Evolutionary conservation across 108 stramenopile species (phyloP).

Genomic region (Chaetoceros muelleri): DNA sequence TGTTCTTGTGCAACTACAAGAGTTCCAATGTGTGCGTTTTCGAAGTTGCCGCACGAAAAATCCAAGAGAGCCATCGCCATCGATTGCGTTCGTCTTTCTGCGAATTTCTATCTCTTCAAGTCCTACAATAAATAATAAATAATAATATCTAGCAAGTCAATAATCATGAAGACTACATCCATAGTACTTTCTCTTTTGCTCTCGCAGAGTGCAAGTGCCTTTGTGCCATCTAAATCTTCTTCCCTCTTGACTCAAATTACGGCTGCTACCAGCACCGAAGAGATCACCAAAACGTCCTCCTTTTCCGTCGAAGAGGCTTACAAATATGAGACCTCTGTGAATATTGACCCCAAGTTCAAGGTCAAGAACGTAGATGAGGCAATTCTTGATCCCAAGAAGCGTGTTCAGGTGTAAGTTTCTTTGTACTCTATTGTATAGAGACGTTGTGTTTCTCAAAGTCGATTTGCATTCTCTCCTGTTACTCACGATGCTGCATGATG

Average conservation of each 20-base stretch:
- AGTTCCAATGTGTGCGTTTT: too few relatives aligned
- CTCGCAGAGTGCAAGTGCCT: neutral
- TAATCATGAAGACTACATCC: neutral
- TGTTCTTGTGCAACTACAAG: too few relatives aligned
- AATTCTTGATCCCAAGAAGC: slow-evolving; percentile 8
- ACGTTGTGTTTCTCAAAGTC: neutral
- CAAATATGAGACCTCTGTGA: neutral
- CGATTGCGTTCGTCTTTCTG: too few relatives aligned
- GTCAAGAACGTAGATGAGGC: slow-evolving; percentile 4
- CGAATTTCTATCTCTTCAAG: too few relatives aligned
- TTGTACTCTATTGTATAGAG: neutral
- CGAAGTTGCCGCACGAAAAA: too few relatives aligned
- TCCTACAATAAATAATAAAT: too few relatives aligned
- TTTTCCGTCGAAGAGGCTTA: neutral
- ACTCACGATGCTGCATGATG: neutral
- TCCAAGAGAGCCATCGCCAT: too few relatives aligned
- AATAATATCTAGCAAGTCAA: too few relatives aligned
- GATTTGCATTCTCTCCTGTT: too few relatives aligned
- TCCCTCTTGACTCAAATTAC: neutral
- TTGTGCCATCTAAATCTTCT: neutral
- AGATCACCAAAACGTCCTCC: neutral
- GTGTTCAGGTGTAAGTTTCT: neutral
- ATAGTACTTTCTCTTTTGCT: neutral
- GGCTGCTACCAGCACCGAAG: neutral
- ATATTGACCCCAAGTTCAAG: slow-evolving; percentile 6